Conservation (phyloP, 129 eudicot genomes). For the Dittrichia graveolens region DNA sequence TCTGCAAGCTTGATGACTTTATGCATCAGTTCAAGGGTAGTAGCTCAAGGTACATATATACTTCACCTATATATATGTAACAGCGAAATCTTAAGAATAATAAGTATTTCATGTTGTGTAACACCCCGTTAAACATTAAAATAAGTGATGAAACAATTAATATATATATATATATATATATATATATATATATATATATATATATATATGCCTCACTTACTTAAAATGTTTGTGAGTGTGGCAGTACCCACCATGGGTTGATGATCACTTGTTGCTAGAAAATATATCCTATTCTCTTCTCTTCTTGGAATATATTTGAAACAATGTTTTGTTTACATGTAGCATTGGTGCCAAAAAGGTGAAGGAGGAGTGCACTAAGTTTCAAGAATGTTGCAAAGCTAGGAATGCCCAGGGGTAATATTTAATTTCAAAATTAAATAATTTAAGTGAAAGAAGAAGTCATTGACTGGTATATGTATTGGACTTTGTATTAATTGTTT, state of each 20-base stretch:
- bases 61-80: neutral
- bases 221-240: too few relatives aligned
- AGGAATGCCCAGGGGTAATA: conserved; percentile 65
- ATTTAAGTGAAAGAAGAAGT: neutral
- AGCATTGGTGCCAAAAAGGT: conserved; percentile 91
- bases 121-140: neutral
- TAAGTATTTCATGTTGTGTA: too few relatives aligned
- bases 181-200: too few relatives aligned
- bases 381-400: conserved; percentile 60
- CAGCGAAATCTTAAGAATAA: too few relatives aligned
- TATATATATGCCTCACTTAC: too few relatives aligned
- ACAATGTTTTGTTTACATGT: conserved; percentile 18
- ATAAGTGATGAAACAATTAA: too few relatives aligned
- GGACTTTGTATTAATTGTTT: neutral
- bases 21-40: conserved; percentile 96
- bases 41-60: conserved; percentile 64
- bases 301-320: too few relatives aligned
- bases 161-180: too few relatives aligned
- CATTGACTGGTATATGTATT: neutral
- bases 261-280: too few relatives aligned
- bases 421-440: neutral
- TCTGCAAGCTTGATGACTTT: conserved; percentile 66
- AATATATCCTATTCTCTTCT: too few relatives aligned
- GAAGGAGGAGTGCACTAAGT: conserved; percentile 50
- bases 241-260: too few relatives aligned